A percentile compares a stretch with the other conserved stretches of the same genome.
These are phyloP conservation scores for Lachancea dasiensis DNA, from an alignment of 805 yeast genomes.

Conservation along the genomic window DNA sequence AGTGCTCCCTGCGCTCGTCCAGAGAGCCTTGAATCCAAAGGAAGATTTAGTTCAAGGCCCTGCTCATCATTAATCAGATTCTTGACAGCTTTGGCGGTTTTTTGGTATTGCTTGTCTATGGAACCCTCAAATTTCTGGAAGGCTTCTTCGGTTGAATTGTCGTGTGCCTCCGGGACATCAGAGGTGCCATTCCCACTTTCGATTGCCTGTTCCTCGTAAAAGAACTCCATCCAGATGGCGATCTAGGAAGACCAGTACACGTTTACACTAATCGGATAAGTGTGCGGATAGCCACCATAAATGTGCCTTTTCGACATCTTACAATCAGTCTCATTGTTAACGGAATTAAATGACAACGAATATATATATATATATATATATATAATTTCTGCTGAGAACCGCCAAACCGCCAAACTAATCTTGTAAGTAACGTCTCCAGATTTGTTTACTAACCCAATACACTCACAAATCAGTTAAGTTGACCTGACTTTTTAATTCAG, in stretches of 20 bases:
- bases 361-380: too few relatives aligned
- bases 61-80: conserved; percentile 20
- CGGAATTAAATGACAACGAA: too few relatives aligned
- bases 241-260: not conserved
- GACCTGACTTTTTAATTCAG: too few relatives aligned
- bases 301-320: too few relatives aligned
- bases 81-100: conserved; percentile 16
- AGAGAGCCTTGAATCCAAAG: conserved; percentile 17
- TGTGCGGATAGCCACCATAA: too few relatives aligned
- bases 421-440: too few relatives aligned
- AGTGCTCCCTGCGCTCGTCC: conserved; percentile 53
- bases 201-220: conserved; percentile 25
- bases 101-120: conserved; percentile 35
- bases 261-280: too few relatives aligned
- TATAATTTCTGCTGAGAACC: too few relatives aligned
- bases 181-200: conserved; percentile 8
- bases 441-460: too few relatives aligned
- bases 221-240: conserved; percentile 24
- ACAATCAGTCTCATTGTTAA: too few relatives aligned
- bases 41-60: conserved; percentile 26
- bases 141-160: conserved; percentile 44
- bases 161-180: conserved; percentile 4
- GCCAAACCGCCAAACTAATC: too few relatives aligned
- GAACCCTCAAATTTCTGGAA: conserved; percentile 48
- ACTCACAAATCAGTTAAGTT: too few relatives aligned